Percentiles rank a stretch among this genome's conserved stretches.
phyloP scores from a whole-genome alignment of 2,329 filamentous ascomycete species.

The Claviceps cyperi region DNA sequence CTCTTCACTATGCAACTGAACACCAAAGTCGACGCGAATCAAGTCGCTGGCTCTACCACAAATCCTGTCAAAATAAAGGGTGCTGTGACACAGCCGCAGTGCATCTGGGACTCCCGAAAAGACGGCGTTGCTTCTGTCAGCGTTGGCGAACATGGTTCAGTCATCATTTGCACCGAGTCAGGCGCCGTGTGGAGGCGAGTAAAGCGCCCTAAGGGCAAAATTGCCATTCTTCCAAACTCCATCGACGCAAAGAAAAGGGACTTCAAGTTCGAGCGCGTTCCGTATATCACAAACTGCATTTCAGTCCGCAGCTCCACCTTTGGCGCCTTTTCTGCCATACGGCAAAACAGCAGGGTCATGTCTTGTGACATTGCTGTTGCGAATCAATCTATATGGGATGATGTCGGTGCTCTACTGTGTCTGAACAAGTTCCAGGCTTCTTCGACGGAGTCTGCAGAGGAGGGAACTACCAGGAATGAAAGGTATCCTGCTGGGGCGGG shows the following conservation, averaged over 20 bases:
- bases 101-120: constrained; percentile 82
- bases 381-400: constrained; percentile 56
- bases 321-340: constrained; percentile 77
- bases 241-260: constrained; percentile 59
- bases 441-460: constrained; percentile 13
- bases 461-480: constrained; percentile 25
- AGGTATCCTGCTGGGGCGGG: constrained; percentile 29
- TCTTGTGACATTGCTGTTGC: constrained; percentile 53
- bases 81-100: constrained; percentile 61
- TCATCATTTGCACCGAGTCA: constrained; percentile 84
- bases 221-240: constrained; percentile 32
- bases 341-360: constrained; percentile 72
- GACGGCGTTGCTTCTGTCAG: constrained; percentile 75
- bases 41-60: constrained; percentile 60
- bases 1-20: constrained; percentile 74
- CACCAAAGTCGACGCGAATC: constrained; percentile 46
- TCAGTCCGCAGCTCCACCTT: constrained; percentile 78
- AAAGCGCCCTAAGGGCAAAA: constrained; percentile 68
- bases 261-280: constrained; percentile 88
- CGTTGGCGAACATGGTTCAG: constrained; percentile 82
- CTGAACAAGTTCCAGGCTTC: constrained; percentile 44
- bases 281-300: constrained; percentile 72
- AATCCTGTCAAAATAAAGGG: constrained; percentile 84
- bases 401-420: constrained; percentile 55
- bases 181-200: constrained; percentile 88